A percentile compares a stretch with the other conserved stretches of the same genome.
phyloP scores from a whole-genome alignment of 805 yeast genomes.

The Candida palmyrensis region DNA sequence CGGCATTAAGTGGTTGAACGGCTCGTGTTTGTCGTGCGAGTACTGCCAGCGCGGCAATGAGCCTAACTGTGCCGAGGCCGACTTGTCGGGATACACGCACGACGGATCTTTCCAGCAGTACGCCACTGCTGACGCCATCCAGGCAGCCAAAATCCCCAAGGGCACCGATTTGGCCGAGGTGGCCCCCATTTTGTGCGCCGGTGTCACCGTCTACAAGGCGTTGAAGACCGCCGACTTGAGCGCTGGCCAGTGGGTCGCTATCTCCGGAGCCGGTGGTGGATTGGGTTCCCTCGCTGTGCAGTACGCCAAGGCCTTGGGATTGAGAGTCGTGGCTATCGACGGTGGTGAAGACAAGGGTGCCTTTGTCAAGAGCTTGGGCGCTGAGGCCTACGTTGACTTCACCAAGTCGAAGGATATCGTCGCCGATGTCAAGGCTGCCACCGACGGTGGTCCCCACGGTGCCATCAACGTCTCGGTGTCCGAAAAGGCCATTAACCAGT shows the following conservation, averaged over 20 bases:
- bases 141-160: conserved; percentile 75
- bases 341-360: conserved; percentile 61
- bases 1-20: conserved; percentile 81
- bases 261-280: conserved; percentile 80
- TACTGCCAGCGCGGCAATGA: conserved; percentile 63
- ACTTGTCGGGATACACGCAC: conserved; percentile 72
- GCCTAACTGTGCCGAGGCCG: conserved; percentile 66
- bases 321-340: conserved; percentile 66
- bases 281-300: conserved; percentile 71
- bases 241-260: conserved; percentile 73
- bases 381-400: conserved; percentile 61
- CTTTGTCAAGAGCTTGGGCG: conserved; percentile 56
- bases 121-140: conserved; percentile 83
- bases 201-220: conserved; percentile 89
- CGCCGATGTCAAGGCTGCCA: conserved; percentile 48
- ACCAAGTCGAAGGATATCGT: conserved; percentile 50
- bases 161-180: conserved; percentile 70
- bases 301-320: conserved; percentile 75
- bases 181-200: conserved; percentile 87
- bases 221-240: conserved; percentile 67
- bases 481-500: conserved; percentile 58
- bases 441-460: conserved; percentile 75
- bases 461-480: conserved; percentile 74
- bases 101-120: conserved; percentile 92
- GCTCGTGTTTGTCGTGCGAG: conserved; percentile 74